Conservation (phyloP, 306 rosid species). For the Dryas octopetala region DNA sequence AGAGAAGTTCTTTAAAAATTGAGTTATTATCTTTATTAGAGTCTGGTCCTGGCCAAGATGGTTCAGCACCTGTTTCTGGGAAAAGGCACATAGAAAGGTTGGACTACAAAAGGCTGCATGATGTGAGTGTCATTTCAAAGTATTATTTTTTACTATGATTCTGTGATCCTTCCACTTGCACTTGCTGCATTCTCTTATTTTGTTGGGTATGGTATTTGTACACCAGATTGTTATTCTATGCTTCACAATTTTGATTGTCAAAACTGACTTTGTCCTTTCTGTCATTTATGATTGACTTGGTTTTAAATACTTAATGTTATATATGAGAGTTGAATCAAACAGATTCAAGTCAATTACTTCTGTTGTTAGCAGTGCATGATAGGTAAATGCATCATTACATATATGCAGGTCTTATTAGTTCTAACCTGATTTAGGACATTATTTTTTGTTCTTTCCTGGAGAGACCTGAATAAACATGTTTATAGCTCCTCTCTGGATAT, state of each 20-base stretch:
- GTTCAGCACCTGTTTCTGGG: slow-evolving; percentile 44
- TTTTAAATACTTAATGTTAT: not conserved
- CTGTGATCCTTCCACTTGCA: slow-evolving; percentile 19
- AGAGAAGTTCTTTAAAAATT: slow-evolving; percentile 47
- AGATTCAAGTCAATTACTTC: not conserved
- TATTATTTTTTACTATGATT: slow-evolving; percentile 20
- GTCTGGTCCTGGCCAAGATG: slow-evolving; percentile 53
- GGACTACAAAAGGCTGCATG: slow-evolving; percentile 95
- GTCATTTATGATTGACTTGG: not conserved
- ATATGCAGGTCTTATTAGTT: not conserved
- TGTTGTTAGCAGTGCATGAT: not conserved
- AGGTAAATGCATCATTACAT: not conserved
- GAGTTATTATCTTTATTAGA: slow-evolving; percentile 58
- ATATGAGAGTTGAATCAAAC: not conserved
- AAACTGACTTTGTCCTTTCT: not conserved
- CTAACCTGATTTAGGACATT: not conserved
- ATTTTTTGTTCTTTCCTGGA: not conserved
- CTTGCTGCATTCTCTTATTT: slow-evolving; percentile 9
- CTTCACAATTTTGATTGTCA: slow-evolving; percentile 3
- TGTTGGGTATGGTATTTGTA: not conserved
- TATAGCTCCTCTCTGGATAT: not conserved
- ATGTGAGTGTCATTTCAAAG: slow-evolving; percentile 64
- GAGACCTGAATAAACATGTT: not conserved
- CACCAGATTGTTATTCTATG: slow-evolving; percentile 2
- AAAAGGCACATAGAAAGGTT: slow-evolving; percentile 69